Evolutionary conservation across 257 asterid species (phyloP).

Genomic region (Dorcoceras hygrometricum): DNA sequence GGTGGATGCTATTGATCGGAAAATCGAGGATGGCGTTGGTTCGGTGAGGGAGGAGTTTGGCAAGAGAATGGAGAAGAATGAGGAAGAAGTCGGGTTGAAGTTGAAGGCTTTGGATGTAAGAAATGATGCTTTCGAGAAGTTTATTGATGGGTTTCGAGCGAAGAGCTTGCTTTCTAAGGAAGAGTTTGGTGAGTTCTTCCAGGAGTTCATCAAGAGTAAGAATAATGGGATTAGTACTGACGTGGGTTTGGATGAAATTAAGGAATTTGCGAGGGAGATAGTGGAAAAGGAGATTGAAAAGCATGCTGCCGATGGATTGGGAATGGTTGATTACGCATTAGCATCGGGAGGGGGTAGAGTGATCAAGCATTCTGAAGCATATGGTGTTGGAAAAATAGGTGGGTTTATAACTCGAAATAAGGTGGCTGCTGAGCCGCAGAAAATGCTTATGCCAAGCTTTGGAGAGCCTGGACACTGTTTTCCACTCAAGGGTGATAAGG

Average conservation of each 20-base stretch:
- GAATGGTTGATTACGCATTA: conserved; percentile 81
- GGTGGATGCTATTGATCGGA: conserved; percentile 60
- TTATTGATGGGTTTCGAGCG: conserved; percentile 44
- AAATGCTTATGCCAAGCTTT: conserved; percentile 84
- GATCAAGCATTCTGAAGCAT: conserved; percentile 71
- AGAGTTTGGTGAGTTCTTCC: conserved; percentile 53
- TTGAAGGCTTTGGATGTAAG: conserved; percentile 60
- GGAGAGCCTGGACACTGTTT: conserved; percentile 98
- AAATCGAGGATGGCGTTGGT: conserved; percentile 44
- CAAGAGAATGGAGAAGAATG: conserved; percentile 44
- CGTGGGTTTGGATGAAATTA: conserved; percentile 64
- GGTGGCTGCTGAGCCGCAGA: conserved; percentile 44
- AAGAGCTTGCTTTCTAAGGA: conserved; percentile 60
- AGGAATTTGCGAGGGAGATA: conserved; percentile 57
- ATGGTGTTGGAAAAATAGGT: conserved; percentile 22
- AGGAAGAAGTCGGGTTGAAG: conserved; percentile 42
- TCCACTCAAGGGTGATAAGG: conserved; percentile 63
- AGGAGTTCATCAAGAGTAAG: conserved; percentile 50
- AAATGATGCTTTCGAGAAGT: conserved; percentile 58
- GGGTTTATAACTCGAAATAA: conserved; percentile 23
- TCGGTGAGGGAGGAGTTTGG: conserved; percentile 49
- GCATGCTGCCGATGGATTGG: conserved; percentile 88
- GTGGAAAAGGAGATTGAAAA: conserved; percentile 72
- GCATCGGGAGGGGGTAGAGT: conserved; percentile 72
- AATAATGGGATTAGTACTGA: conserved; percentile 29